Conservation (phyloP, 2,329 filamentous ascomycete species). For the Metarhizium guizhouense region DNA sequence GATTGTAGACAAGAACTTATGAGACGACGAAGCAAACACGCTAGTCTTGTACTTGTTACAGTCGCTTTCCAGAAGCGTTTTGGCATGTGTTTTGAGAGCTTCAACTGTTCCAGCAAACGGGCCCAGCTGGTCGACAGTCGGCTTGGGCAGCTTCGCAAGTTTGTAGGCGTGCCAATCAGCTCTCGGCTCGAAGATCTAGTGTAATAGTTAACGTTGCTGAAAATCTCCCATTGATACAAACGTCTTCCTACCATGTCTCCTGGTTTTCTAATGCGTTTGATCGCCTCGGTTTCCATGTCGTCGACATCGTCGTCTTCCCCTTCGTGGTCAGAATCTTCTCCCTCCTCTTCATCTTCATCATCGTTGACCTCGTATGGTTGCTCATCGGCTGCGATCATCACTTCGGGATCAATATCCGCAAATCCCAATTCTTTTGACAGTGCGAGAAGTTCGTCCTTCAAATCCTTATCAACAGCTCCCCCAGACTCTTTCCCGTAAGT, state of each 20-base stretch:
- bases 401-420: slow-evolving; percentile 22
- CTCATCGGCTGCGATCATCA: slow-evolving; percentile 28
- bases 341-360: slow-evolving; percentile 17
- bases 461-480: slow-evolving; percentile 31
- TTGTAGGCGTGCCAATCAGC: slow-evolving; percentile 47
- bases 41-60: slow-evolving; percentile 66
- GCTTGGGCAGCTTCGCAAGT: slow-evolving; percentile 33
- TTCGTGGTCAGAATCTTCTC: slow-evolving; percentile 22
- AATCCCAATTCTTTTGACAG: slow-evolving; percentile 31
- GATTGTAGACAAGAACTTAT: slow-evolving; percentile 94
- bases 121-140: slow-evolving; percentile 34
- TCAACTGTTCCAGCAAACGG: slow-evolving; percentile 35
- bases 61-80: slow-evolving; percentile 67
- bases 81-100: slow-evolving; percentile 59
- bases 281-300: slow-evolving; percentile 17
- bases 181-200: slow-evolving; percentile 46
- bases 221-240: slow-evolving; percentile 2
- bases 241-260: slow-evolving; percentile 25
- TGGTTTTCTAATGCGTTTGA: slow-evolving; percentile 15
- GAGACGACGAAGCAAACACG: slow-evolving; percentile 71
- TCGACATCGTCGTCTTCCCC: slow-evolving; percentile 24
- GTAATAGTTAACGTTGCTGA: slow-evolving; percentile 22
- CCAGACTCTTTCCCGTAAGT: slow-evolving; percentile 21
- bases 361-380: slow-evolving; percentile 25
- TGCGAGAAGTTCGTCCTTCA: slow-evolving; percentile 27